Evolutionary conservation across 148 eudicot species (phyloP).

Genomic region (Fagopyrum homotropicum): DNA sequence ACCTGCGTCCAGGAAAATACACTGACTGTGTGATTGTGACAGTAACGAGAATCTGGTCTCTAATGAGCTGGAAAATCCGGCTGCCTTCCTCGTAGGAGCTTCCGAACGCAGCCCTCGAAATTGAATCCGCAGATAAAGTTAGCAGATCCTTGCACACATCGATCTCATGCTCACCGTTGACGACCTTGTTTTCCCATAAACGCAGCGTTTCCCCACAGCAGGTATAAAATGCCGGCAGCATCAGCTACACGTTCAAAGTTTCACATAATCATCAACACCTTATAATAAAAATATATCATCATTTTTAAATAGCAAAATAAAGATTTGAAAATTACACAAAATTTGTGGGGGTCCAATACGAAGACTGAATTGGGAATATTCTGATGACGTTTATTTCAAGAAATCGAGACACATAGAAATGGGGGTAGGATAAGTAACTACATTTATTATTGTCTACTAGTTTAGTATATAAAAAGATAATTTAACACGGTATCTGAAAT

Average conservation of each 20-base stretch:
- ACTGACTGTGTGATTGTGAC: not conserved
- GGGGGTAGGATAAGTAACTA: too few relatives aligned
- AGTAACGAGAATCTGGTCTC: conserved; percentile 17
- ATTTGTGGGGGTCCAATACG: not conserved
- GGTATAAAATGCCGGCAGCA: conserved; percentile 30
- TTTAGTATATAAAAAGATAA: too few relatives aligned
- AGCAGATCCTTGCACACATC: conserved; percentile 34
- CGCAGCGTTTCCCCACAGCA: conserved; percentile 24
- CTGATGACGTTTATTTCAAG: too few relatives aligned
- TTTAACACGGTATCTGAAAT: too few relatives aligned
- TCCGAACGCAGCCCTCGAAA: conserved; percentile 35
- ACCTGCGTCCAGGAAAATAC: conserved; percentile 21
- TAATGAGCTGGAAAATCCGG: conserved; percentile 22
- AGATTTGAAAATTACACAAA: not conserved
- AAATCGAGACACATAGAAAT: too few relatives aligned
- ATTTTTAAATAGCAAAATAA: too few relatives aligned
- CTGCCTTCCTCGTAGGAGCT: conserved; percentile 33
- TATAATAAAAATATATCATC: too few relatives aligned
- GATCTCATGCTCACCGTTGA: conserved; percentile 21
- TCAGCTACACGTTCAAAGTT: conserved; percentile 14
- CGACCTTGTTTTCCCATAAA: conserved; percentile 29
- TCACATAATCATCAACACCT: not conserved
- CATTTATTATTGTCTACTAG: too few relatives aligned
- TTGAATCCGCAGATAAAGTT: conserved; percentile 26
- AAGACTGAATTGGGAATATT: too few relatives aligned